phyloP scores from a whole-genome alignment of 805 yeast species.

The Sugiyamaella smithiae region DNA sequence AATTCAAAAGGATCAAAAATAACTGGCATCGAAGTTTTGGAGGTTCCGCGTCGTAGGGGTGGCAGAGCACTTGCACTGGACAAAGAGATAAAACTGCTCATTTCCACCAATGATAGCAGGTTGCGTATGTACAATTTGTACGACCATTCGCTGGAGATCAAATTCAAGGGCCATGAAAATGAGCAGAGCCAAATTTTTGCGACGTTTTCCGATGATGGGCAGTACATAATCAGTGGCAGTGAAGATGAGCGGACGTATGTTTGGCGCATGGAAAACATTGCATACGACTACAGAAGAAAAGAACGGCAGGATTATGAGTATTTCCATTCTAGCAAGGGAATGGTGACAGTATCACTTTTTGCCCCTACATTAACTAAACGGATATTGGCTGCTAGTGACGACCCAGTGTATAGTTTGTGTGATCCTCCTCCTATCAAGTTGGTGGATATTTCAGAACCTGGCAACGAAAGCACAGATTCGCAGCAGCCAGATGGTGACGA shows the following conservation, averaged over 20 bases:
- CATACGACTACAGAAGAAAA: constrained; percentile 23
- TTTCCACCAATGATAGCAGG: constrained; percentile 81
- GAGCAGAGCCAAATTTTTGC: constrained; percentile 72
- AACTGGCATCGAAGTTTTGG: constrained; percentile 62
- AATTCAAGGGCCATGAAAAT: constrained; percentile 72
- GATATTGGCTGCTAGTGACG: constrained; percentile 69
- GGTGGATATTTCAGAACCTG: constrained; percentile 11
- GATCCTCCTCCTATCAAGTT: constrained; percentile 33
- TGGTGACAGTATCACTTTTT: constrained; percentile 71
- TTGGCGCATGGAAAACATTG: constrained; percentile 52
- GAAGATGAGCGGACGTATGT: constrained; percentile 86
- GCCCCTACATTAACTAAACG: constrained; percentile 71
- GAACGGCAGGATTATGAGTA: constrained; percentile 55
- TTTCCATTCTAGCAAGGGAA: constrained; percentile 72
- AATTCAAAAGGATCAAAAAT: constrained; percentile 53
- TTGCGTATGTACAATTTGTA: constrained; percentile 61
- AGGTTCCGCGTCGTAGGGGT: constrained; percentile 13
- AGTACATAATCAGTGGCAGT: constrained; percentile 69
- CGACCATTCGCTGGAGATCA: constrained; percentile 54
- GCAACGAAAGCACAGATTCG: no score
- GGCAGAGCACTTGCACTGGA: constrained; percentile 23
- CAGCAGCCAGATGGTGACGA: neutral
- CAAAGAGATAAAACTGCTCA: constrained; percentile 45
- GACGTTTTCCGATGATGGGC: constrained; percentile 52
- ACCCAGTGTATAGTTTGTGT: constrained; percentile 67